Evolutionary conservation across 352 stramenopile genomes (phyloP), one percentile per base, ranked within the genome.

Genomic region (Globisporangium splendens): DNA sequence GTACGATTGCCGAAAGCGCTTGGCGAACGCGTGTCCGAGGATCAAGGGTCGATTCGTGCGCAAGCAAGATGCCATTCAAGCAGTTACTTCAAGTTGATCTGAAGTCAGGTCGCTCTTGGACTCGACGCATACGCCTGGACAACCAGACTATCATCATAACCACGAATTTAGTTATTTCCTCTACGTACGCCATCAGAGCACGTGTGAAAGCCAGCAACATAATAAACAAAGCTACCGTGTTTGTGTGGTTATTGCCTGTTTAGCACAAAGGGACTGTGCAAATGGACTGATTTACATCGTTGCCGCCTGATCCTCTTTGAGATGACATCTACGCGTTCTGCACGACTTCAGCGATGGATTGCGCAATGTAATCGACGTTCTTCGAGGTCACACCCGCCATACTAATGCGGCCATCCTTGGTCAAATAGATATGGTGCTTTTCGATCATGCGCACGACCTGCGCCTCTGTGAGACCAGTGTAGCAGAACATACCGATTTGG

Each of bases 401-500:
- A 68, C 90, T 98, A 68, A 99, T 97, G 68, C 97, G 93, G 39
- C 97, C 97, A 77, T 99, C 94, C 68, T 95, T 96, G 49, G 97
- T 99, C 66, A 99, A 86, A 80, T 98, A 99, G 70, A 99, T 98
- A 73, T 98, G 95, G 73, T 98, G 96, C 68, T 97, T 86, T 56
- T 91, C 82, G 43, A 96, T 98, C 75, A 99, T 91, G 68, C 81
- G 82, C 51, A 89, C 75, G 42, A 98, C 94, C 72, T 99, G 93
- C 20, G 98, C 92, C 65, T 97, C 89, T 43, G 79, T 96, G 49
- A 99, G 79, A 18, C 97, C 97, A 43, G 95, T 99, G 82, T 95
- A 99, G 70, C 95, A 98, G 85, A 99, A 99, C 97, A 99, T 99
- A 61, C 97, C 96, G 67, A 99, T 98, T 77, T 99, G 97, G 57